Evolutionary conservation across 768 basidiomycete species (phyloP).

Genomic region (Astraeus odoratus): DNA sequence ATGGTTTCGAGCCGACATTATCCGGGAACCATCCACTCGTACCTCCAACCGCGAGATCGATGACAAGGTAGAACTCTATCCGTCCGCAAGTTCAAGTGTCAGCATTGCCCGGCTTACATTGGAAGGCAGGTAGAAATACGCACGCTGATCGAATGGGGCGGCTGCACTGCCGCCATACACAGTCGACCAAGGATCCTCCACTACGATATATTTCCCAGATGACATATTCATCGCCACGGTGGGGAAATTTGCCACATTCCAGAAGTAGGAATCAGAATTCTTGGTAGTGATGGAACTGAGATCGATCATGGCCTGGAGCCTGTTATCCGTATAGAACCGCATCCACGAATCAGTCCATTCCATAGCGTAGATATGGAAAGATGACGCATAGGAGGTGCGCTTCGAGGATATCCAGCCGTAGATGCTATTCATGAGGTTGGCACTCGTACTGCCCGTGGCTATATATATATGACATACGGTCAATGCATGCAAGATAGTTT

Average conservation of each 20-base stretch:
- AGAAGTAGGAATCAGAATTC: conserved; percentile 42
- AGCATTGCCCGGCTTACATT: background rate
- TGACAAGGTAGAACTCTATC: conserved; percentile 70
- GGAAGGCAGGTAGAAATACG: conserved; percentile 12
- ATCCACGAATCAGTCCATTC: conserved; percentile 57
- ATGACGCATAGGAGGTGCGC: conserved; percentile 38
- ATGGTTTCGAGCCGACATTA: conserved; percentile 48
- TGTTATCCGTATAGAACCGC: conserved; percentile 46
- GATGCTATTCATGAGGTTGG: conserved; percentile 27
- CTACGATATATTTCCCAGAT: conserved; percentile 31
- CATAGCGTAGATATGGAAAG: conserved; percentile 48
- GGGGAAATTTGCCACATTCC: conserved; percentile 46
- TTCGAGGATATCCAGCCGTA: conserved; percentile 33
- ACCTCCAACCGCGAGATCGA: conserved; percentile 75
- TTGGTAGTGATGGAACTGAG: conserved; percentile 33
- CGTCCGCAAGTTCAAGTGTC: conserved; percentile 5
- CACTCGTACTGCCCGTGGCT: conserved; percentile 8
- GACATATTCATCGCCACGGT: conserved; percentile 38
- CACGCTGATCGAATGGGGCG: conserved; percentile 44
- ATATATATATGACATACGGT: background rate
- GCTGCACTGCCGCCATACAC: conserved; percentile 34
- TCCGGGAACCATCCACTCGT: conserved; percentile 52
- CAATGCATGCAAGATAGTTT: background rate
- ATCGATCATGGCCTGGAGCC: conserved; percentile 45
- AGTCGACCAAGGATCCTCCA: conserved; percentile 45